phyloP scores from a whole-genome alignment of 345 rosid species.

The Gossypium longicalyx region DNA sequence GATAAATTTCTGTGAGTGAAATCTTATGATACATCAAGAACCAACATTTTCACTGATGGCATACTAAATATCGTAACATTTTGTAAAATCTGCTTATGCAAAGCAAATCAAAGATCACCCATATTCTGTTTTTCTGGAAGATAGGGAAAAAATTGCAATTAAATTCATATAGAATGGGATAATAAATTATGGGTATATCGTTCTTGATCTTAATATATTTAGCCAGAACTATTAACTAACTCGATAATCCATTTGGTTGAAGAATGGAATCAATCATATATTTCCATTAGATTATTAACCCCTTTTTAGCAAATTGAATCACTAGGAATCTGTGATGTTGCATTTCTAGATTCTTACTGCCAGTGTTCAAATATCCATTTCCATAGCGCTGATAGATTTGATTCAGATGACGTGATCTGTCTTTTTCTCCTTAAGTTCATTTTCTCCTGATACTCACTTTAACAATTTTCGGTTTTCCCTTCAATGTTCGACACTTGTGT shows the following conservation, averaged over 20 bases:
- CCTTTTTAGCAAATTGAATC: neutral
- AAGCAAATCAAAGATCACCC: neutral
- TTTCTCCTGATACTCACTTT: neutral
- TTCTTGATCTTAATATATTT: neutral
- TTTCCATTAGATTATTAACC: neutral
- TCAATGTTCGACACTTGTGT: neutral
- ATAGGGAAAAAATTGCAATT: neutral
- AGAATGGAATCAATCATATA: neutral
- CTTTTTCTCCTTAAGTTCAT: neutral
- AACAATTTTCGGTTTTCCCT: neutral
- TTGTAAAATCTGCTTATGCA: neutral
- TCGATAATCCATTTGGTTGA: neutral
- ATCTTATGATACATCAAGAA: neutral
- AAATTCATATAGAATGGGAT: neutral
- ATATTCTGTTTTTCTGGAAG: neutral
- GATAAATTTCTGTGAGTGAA: neutral
- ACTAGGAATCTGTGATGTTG: neutral
- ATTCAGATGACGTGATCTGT: neutral
- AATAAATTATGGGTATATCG: neutral
- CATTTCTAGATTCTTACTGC: conserved; percentile 8
- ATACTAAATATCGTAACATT: no score
- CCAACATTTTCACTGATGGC: no score
- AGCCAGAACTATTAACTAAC: neutral
- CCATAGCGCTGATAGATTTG: neutral
- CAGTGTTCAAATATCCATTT: neutral